Base-by-base conservation (phyloP, 164 flowering plant genomes). In the Chimonanthus salicifolius region DNA sequence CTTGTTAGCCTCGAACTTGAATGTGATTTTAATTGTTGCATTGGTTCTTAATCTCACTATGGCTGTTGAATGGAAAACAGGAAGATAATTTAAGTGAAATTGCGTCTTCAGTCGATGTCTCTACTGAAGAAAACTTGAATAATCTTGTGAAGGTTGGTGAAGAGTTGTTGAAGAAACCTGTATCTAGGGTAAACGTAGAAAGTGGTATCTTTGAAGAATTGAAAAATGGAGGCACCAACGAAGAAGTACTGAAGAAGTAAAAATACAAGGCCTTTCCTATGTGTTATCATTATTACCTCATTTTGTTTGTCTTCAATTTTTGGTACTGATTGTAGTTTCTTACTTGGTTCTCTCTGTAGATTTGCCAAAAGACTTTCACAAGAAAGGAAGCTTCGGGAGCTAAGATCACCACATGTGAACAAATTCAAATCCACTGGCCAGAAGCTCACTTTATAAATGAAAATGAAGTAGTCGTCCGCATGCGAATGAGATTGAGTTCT, bases 181-280 rank as follows among this genome's bases (percentile, higher is more conserved):
- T 75, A 63, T 18, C 79, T 0, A 63, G 69, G 63, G 74, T 76
- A 44, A 79, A 79, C 60, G 48, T 76, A 71, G 72, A 74, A 15
- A 80, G 77, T n/a, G 82, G 82, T 16, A 15, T 46, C n/a, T 73
- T n/a, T 62, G 77, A 76, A 67, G 72, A 77, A 9, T 16, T 65
- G 0, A 46, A 15, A 58, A 46, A 43, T 80, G 72, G 49, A n/a
- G 73, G 67, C 20, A 76, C 82, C 1, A 80, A 77, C 69, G 77
- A 77, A 47, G 46, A 80, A 68, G 79, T 72, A n/a, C 77, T 80
- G 33, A 66, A 1, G 3, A 80, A 75, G 82, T 80, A n/a, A 33
- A 33, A 33, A 33, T 33, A 33, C 33, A 33, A 33, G 50, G 9
- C 5, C 47, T 15, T 8, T 62, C 43, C 62, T 10, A 15, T 44